Conservation (phyloP, 768 basidiomycete genomes). For the Pholiota conissans region DNA sequence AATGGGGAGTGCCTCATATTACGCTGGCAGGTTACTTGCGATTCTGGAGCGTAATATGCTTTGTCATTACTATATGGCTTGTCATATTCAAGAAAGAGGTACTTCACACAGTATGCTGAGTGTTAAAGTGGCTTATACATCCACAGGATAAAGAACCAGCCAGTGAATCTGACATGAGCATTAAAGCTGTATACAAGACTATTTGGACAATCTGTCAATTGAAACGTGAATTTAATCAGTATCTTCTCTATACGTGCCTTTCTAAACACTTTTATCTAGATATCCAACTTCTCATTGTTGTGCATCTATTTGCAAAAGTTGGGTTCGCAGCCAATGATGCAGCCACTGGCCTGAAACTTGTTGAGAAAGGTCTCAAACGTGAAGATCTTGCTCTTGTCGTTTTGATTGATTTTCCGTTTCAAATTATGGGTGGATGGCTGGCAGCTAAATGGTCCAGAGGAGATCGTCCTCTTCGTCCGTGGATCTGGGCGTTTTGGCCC, state of each 20-base stretch:
- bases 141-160: constrained; percentile 80
- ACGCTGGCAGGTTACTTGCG: constrained; percentile 78
- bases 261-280: constrained; percentile 49
- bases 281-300: constrained; percentile 80
- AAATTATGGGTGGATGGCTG: constrained; percentile 92
- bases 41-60: constrained; percentile 85
- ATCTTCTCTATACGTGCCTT: background rate
- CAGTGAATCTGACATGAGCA: constrained; percentile 84
- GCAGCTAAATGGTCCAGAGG: constrained; percentile 91
- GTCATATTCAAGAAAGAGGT: constrained; percentile 89
- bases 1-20: constrained; percentile 75
- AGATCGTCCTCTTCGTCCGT: constrained; percentile 76
- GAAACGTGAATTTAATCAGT: constrained; percentile 59
- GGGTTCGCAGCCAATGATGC: constrained; percentile 95
- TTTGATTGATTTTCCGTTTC: constrained; percentile 96
- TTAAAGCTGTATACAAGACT: constrained; percentile 86
- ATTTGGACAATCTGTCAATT: constrained; percentile 95
- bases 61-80: constrained; percentile 85
- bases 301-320: constrained; percentile 91
- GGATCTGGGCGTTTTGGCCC: constrained; percentile 92
- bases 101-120: too few species aligned
- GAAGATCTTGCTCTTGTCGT: constrained; percentile 97
- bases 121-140: too few species aligned
- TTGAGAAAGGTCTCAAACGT: constrained; percentile 94
- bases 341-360: constrained; percentile 87